These are phyloP conservation scores for Lyophyllum decastes DNA, from an alignment of 768 basidiomycete genomes.

Conservation along the genomic window DNA sequence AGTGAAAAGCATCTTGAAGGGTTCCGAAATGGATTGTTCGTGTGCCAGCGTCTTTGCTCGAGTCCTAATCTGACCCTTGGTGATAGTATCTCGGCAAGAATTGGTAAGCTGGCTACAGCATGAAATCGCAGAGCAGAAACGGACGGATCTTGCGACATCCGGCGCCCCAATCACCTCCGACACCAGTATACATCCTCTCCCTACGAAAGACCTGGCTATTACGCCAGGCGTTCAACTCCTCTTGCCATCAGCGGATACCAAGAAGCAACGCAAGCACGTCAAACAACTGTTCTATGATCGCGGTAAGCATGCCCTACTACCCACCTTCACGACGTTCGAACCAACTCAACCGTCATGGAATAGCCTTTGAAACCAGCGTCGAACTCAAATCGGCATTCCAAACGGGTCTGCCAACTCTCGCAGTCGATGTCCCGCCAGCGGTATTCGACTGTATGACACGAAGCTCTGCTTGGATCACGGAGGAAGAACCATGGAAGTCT, in stretches of 20 bases:
- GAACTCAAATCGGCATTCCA: slow-evolving; percentile 62
- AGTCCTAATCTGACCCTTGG: slow-evolving; percentile 5
- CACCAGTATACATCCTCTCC: slow-evolving; percentile 28
- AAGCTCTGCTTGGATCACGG: slow-evolving; percentile 63
- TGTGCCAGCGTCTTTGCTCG: neutral
- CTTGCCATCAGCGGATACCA: slow-evolving; percentile 67
- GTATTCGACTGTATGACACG: slow-evolving; percentile 66
- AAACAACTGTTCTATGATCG: slow-evolving; percentile 71
- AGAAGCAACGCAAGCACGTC: slow-evolving; percentile 73
- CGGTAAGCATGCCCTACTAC: slow-evolving; percentile 39
- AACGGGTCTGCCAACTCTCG: slow-evolving; percentile 66
- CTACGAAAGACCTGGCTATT: slow-evolving; percentile 37
- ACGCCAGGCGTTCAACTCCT: slow-evolving; percentile 61
- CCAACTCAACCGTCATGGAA: neutral
- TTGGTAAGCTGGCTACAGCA: slow-evolving; percentile 75
- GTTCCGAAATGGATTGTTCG: slow-evolving; percentile 74
- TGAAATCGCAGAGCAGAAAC: slow-evolving; percentile 79
- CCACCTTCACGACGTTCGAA: neutral
- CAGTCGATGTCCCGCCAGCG: slow-evolving; percentile 61
- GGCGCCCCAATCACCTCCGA: slow-evolving; percentile 53
- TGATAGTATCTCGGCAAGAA: slow-evolving; percentile 56
- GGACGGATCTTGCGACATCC: slow-evolving; percentile 65
- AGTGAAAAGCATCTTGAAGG: slow-evolving; percentile 80
- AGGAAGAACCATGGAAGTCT: slow-evolving; percentile 75
- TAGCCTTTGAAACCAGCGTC: slow-evolving; percentile 65